Percentiles rank a stretch among this genome's conserved stretches.
Evolutionary conservation across 2,329 filamentous ascomycete species (phyloP).

Genomic region (Aspergillus brunneoviolaceus): DNA sequence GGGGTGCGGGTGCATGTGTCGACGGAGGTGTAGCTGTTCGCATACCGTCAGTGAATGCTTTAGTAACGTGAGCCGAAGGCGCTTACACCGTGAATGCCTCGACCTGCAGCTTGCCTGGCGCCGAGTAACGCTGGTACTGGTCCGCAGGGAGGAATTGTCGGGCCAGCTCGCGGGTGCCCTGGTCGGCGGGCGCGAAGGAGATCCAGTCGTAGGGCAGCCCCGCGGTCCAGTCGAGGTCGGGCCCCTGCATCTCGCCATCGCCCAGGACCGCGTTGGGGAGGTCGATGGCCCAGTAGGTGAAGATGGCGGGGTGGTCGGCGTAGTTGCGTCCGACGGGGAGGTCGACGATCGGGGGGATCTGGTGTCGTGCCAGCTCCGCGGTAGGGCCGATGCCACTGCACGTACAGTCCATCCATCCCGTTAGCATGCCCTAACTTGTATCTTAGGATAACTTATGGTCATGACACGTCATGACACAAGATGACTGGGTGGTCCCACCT

Average conservation of each 20-base stretch:
- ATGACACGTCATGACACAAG: neutral
- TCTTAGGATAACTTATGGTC: too few species aligned
- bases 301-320: neutral
- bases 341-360: neutral
- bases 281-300: slow-evolving; percentile 4
- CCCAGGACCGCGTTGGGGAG: neutral
- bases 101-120: neutral
- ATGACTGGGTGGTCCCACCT: neutral
- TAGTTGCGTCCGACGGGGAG: slow-evolving; percentile 1
- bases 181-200: neutral
- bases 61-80: neutral
- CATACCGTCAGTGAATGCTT: too few species aligned
- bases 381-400: neutral
- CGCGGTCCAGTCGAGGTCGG: neutral
- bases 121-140: neutral
- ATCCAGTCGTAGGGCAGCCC: slow-evolving; percentile 5
- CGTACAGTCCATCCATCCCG: too few species aligned
- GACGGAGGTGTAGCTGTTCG: neutral
- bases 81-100: neutral
- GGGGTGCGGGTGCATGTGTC: neutral
- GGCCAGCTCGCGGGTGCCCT: neutral
- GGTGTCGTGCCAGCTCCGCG: neutral
- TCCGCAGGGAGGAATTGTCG: neutral
- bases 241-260: neutral
- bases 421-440: too few species aligned